These are phyloP conservation scores for Mrakia frigida DNA, from an alignment of 768 basidiomycete species.

Conservation along the genomic window DNA sequence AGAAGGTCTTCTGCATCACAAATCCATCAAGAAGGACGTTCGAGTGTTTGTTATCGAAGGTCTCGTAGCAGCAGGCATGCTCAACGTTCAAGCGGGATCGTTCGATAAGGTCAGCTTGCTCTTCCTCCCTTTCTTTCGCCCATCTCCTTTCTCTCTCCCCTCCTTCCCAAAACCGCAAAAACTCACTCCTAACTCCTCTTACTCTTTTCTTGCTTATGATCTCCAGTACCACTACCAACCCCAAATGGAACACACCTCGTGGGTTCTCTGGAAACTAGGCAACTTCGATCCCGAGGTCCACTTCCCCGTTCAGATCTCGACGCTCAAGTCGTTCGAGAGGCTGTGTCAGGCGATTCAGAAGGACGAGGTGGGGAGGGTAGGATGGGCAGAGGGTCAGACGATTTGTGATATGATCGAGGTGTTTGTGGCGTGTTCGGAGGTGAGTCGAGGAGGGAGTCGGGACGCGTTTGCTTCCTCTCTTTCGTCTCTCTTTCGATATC, in stretches of 20 bases:
- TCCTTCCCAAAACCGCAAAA: too few species aligned
- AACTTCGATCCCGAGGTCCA: conserved; percentile 54
- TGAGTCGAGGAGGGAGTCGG: neutral
- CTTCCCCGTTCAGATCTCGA: conserved; percentile 77
- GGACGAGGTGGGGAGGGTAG: neutral
- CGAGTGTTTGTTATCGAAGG: conserved; percentile 76
- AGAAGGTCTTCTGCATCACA: conserved; percentile 89
- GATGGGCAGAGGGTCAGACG: neutral
- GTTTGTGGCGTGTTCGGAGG: conserved; percentile 82
- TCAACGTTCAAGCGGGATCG: conserved; percentile 74
- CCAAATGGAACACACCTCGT: conserved; percentile 60
- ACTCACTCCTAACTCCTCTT: neutral
- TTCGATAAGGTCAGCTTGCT: conserved; percentile 77
- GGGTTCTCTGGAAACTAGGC: conserved; percentile 59
- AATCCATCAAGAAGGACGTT: conserved; percentile 61
- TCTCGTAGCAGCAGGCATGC: conserved; percentile 62
- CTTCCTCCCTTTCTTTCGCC: neutral
- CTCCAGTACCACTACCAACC: too few species aligned
- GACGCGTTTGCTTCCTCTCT: neutral
- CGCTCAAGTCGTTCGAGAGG: conserved; percentile 66
- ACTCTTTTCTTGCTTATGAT: neutral
- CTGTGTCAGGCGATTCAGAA: conserved; percentile 48
- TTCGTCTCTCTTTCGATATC: neutral
- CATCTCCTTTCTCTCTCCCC: neutral
- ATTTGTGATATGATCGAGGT: conserved; percentile 69